Percentiles rank a stretch among this genome's conserved stretches.
Conservation (phyloP, 495 filamentous ascomycete species). For the Neurospora intermedia region DNA sequence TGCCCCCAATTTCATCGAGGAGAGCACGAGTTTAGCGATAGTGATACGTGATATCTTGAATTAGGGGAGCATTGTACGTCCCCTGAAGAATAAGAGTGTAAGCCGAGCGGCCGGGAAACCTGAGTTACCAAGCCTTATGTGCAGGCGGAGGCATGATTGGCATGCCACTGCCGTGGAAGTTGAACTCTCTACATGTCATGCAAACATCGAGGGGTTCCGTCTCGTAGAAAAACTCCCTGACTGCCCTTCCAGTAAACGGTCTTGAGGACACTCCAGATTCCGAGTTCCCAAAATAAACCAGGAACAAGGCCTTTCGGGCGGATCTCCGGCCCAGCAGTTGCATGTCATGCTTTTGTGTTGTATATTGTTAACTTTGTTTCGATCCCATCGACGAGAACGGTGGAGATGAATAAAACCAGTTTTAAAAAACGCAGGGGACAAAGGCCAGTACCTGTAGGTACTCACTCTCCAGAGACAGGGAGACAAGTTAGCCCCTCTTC, state of each 20-base stretch:
- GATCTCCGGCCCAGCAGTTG: neutral
- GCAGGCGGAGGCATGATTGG: neutral
- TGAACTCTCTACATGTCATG: neutral
- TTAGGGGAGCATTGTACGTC: neutral
- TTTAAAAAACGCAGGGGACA: neutral
- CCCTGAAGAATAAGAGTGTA: neutral
- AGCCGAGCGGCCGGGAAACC: neutral
- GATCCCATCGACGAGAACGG: neutral
- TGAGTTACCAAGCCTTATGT: neutral
- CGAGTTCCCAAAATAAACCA: neutral
- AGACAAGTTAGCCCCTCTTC: neutral
- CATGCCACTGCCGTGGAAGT: neutral
- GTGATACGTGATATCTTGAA: neutral
- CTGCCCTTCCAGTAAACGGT: neutral
- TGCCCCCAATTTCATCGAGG: neutral
- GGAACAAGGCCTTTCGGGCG: neutral
- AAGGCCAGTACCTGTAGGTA: neutral
- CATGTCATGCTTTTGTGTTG: neutral
- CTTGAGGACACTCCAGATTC: neutral
- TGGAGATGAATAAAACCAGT: neutral
- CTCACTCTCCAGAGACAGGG: neutral
- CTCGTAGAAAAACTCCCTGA: neutral
- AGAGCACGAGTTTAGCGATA: neutral
- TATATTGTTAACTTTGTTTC: neutral
- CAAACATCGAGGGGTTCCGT: neutral